phyloP scores from a whole-genome alignment of 306 rosid genomes.

The Arachis stenosperma region DNA sequence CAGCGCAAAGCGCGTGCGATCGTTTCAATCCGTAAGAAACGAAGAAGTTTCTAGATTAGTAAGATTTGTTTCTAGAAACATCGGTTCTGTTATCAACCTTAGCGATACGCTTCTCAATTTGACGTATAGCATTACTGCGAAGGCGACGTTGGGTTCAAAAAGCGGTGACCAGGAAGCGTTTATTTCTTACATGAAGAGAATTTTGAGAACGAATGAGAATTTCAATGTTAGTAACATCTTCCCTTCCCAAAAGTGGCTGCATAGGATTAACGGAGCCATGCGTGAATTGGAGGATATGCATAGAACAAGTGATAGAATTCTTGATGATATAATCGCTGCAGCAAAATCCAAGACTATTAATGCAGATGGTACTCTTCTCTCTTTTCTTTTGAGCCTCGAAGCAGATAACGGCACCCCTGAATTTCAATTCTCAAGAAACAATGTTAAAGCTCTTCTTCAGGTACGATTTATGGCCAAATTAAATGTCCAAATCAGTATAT shows the following conservation, averaged over 20 bases:
- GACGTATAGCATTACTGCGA: conserved; percentile 3
- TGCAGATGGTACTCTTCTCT: conserved; percentile 24
- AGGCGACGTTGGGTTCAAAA: conserved; percentile 35
- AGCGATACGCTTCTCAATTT: not conserved
- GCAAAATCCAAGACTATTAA: not conserved
- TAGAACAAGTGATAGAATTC: conserved; percentile 7
- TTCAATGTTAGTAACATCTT: conserved; percentile 33
- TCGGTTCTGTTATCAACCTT: conserved; percentile 5
- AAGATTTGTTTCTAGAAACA: not conserved
- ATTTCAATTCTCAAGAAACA: conserved; percentile 25
- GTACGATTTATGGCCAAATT: not conserved
- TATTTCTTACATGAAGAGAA: not conserved
- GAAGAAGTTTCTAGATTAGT: not conserved
- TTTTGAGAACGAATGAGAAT: not conserved
- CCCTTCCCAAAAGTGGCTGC: conserved; percentile 37
- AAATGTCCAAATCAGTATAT: too few relatives aligned
- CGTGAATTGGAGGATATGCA: conserved; percentile 7
- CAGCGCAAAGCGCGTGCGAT: too few relatives aligned
- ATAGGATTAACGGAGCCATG: conserved; percentile 25
- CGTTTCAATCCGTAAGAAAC: too few relatives aligned
- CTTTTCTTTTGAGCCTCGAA: conserved; percentile 30
- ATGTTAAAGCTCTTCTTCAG: conserved; percentile 35
- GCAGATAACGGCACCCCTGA: not conserved
- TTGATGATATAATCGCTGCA: conserved; percentile 34
- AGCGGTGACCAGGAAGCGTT: conserved; percentile 21